Percentiles rank a stretch among this genome's conserved stretches.
Evolutionary conservation across 257 asterid genomes (phyloP).

Genomic region (Gardenia jasminoides): DNA sequence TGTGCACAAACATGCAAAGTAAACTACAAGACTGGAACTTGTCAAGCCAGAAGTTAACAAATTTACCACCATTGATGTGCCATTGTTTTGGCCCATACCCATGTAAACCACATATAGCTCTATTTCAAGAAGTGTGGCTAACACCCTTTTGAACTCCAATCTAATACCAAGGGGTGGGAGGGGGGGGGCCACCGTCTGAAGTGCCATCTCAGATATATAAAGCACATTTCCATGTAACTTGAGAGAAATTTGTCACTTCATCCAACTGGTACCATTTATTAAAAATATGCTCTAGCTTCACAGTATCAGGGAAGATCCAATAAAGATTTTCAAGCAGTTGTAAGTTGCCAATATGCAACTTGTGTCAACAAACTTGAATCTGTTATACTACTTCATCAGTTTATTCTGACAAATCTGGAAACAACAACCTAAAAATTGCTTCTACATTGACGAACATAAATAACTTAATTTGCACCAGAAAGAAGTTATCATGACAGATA

Average conservation of each 20-base stretch:
- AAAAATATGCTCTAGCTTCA: background rate
- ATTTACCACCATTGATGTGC: background rate
- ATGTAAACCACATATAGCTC: background rate
- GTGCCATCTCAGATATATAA: background rate
- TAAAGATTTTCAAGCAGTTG: too few relatives aligned
- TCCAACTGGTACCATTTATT: background rate
- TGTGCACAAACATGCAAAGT: background rate
- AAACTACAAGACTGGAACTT: background rate
- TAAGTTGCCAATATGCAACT: too few relatives aligned
- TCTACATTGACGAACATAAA: too few relatives aligned
- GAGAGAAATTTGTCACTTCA: background rate
- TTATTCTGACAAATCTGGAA: too few relatives aligned
- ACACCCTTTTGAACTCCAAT: background rate
- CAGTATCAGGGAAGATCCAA: too few relatives aligned
- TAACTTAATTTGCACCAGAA: too few relatives aligned
- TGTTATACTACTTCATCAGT: too few relatives aligned
- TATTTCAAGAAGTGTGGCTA: background rate
- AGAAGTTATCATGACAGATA: too few relatives aligned
- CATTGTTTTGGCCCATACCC: background rate
- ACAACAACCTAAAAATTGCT: too few relatives aligned
- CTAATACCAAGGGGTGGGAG: background rate
- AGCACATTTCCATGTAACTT: background rate
- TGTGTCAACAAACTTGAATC: too few relatives aligned
- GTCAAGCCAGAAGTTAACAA: background rate
- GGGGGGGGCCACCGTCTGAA: too few relatives aligned